phyloP scores from a whole-genome alignment of 305 asterid species.

The Galium porrigens region DNA sequence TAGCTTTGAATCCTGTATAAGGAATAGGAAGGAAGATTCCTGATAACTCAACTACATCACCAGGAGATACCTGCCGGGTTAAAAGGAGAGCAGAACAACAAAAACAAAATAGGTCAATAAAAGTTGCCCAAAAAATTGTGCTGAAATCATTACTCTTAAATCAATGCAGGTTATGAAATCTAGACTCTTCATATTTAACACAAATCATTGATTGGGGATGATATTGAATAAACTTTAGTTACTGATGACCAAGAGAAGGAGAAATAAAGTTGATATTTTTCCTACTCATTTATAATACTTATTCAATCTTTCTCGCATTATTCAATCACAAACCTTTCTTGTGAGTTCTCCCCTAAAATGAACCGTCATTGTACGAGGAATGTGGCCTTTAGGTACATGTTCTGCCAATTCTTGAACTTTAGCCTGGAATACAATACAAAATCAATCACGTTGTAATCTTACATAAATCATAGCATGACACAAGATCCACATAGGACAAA shows the following conservation, averaged over 20 bases:
- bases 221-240: neutral
- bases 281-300: neutral
- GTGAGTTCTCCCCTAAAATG: constrained; percentile 93
- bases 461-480: neutral
- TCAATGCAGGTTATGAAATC: neutral
- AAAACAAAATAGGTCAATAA: neutral
- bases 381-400: constrained; percentile 95
- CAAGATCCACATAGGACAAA: constrained; percentile 20
- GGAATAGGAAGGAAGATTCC: constrained; percentile 94
- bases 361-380: constrained; percentile 79
- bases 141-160: neutral
- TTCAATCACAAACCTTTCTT: constrained; percentile 50
- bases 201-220: neutral
- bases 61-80: constrained; percentile 66
- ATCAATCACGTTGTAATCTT: constrained; percentile 9
- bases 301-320: constrained; percentile 5
- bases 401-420: constrained; percentile 87
- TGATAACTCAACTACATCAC: constrained; percentile 82
- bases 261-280: neutral
- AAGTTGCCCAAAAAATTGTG: neutral
- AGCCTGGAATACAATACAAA: constrained; percentile 42
- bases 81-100: constrained; percentile 1
- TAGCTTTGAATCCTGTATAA: constrained; percentile 85
- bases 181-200: neutral
- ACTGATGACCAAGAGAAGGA: neutral